phyloP scores from a whole-genome alignment of 2,329 filamentous ascomycete genomes.

The Diaporthe amygdali region DNA sequence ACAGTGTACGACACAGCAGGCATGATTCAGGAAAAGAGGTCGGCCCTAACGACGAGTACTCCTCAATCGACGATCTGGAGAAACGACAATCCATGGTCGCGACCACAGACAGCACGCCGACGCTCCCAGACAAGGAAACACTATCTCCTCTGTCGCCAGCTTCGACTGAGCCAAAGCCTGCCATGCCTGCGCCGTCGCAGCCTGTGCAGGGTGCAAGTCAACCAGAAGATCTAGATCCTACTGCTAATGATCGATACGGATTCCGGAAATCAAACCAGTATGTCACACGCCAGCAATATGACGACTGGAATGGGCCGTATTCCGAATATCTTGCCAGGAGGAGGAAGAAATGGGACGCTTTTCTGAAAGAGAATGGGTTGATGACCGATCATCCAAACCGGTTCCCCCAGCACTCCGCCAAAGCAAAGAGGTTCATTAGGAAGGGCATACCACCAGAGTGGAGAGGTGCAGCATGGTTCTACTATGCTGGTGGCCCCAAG shows the following conservation, averaged over 20 bases:
- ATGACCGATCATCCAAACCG: constrained; percentile 73
- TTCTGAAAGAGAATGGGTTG: constrained; percentile 78
- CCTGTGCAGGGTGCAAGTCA: constrained; percentile 38
- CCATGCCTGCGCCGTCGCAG: constrained; percentile 21
- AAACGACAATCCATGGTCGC: neutral
- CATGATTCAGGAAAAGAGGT: constrained; percentile 59
- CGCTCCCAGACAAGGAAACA: neutral
- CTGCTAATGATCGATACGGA: constrained; percentile 79
- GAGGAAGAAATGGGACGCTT: constrained; percentile 79
- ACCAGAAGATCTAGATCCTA: constrained; percentile 49
- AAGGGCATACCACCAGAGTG: constrained; percentile 95
- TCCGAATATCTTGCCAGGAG: constrained; percentile 76
- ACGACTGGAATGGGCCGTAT: constrained; percentile 80
- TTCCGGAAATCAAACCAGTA: constrained; percentile 90
- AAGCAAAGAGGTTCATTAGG: constrained; percentile 87
- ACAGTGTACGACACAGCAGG: constrained; percentile 23
- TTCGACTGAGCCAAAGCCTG: neutral
- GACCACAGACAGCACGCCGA: neutral
- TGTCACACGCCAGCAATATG: constrained; percentile 77
- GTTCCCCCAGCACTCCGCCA: constrained; percentile 81
- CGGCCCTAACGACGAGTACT: constrained; percentile 28
- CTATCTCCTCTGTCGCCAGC: constrained; percentile 17
- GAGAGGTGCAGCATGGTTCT: constrained; percentile 97
- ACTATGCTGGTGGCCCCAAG: constrained; percentile 86
- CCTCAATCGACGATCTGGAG: neutral